These are phyloP conservation scores for Lentinus polychrous DNA, from an alignment of 1,284 basidiomycete species.

Conservation along the genomic window DNA sequence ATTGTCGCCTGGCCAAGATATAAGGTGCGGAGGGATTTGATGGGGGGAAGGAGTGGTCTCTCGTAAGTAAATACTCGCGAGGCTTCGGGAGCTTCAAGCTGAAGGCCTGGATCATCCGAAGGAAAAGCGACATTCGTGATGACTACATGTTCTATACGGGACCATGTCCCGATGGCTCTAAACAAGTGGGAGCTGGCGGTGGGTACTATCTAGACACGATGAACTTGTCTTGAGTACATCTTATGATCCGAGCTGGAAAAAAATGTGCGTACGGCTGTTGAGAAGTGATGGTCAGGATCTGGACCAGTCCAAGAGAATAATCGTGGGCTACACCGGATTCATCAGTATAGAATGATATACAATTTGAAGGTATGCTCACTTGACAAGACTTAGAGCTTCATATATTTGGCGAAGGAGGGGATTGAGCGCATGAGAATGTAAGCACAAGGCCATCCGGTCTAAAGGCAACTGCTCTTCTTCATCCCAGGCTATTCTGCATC, in stretches of 20 bases:
- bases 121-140: conserved; percentile 40
- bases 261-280: conserved; percentile 40
- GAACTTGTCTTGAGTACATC: not conserved
- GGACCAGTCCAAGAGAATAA: conserved; percentile 50
- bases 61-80: conserved; percentile 8
- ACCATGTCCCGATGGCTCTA: conserved; percentile 36
- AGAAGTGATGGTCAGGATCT: conserved; percentile 54
- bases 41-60: conserved; percentile 25
- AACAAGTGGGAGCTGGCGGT: conserved; percentile 36
- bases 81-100: conserved; percentile 9
- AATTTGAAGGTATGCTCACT: conserved; percentile 27
- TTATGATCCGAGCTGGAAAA: not conserved
- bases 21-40: conserved; percentile 35
- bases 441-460: conserved; percentile 30
- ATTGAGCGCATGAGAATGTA: conserved; percentile 38
- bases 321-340: conserved; percentile 31
- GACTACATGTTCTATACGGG: conserved; percentile 36
- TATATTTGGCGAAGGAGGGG: conserved; percentile 29
- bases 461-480: conserved; percentile 17
- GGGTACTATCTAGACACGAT: conserved; percentile 37
- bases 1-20: conserved; percentile 44
- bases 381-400: conserved; percentile 32
- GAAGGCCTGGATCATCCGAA: conserved; percentile 16
- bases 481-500: conserved; percentile 10
- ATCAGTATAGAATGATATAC: not conserved